A percentile compares a stretch with the other conserved stretches of the same genome.
These are phyloP conservation scores for Spergularia azorica DNA, from an alignment of 179 eudicot genomes.

Conservation along the genomic window DNA sequence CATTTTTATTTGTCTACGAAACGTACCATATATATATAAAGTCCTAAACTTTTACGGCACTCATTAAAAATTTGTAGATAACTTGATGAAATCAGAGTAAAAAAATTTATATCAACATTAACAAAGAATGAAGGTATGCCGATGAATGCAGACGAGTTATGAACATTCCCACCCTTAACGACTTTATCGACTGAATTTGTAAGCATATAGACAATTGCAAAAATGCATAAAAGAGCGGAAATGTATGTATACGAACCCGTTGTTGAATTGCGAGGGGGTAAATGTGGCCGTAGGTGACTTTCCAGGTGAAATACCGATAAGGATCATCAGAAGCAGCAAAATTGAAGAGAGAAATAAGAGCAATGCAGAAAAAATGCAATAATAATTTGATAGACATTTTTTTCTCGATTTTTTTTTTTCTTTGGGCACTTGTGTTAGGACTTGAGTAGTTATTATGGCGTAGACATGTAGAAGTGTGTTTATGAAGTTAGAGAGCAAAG, in stretches of 20 bases:
- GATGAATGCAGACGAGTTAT: too few relatives aligned
- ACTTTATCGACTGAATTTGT: too few relatives aligned
- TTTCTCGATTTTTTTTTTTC: background rate
- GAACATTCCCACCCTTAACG: too few relatives aligned
- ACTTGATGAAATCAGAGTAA: too few relatives aligned
- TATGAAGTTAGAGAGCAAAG: slow-evolving; percentile 5
- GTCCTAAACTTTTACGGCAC: too few relatives aligned
- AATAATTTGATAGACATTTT: slow-evolving; percentile 13
- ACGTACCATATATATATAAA: too few relatives aligned
- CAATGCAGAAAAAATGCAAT: slow-evolving; percentile 19
- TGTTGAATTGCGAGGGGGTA: slow-evolving; percentile 48
- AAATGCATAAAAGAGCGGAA: background rate
- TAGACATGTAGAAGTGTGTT: background rate
- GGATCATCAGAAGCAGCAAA: slow-evolving; percentile 37
- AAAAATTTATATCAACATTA: background rate
- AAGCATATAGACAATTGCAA: background rate
- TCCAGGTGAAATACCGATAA: slow-evolving; percentile 42
- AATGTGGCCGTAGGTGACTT: slow-evolving; percentile 47
- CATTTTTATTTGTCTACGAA: too few relatives aligned
- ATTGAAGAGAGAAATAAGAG: slow-evolving; percentile 20
- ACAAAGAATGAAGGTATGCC: background rate
- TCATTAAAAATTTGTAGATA: background rate
- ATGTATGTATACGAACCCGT: slow-evolving; percentile 30
- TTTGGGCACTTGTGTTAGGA: background rate
- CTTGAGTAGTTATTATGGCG: background rate